Conservation (phyloP, 1,284 basidiomycete species). For the Malassezia dermatis region DNA sequence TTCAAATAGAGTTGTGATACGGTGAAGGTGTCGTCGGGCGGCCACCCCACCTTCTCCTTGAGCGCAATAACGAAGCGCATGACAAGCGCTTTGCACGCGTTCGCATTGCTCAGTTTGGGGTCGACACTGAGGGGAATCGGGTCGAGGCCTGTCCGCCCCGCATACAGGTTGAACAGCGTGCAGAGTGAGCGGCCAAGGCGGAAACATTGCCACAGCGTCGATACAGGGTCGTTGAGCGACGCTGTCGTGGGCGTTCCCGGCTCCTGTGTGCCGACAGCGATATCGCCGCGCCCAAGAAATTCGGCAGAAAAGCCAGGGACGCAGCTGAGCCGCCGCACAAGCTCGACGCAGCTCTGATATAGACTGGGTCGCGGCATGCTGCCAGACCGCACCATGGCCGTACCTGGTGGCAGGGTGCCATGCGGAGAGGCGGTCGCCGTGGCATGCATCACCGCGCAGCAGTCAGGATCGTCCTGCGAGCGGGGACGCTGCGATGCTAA, state of each 20-base stretch:
- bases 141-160: constrained; percentile 56
- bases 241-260: constrained; percentile 7
- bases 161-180: constrained; percentile 70
- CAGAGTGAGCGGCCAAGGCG: constrained; percentile 84
- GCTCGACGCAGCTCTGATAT: constrained; percentile 49
- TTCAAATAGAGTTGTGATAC: constrained; percentile 70
- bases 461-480: background rate
- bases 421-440: background rate
- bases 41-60: constrained; percentile 52
- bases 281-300: constrained; percentile 22
- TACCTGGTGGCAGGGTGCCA: background rate
- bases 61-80: constrained; percentile 54
- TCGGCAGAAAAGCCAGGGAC: constrained; percentile 47
- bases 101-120: constrained; percentile 57
- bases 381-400: background rate
- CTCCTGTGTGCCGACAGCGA: background rate
- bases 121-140: constrained; percentile 54
- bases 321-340: constrained; percentile 48
- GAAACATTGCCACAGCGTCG: constrained; percentile 86
- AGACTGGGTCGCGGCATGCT: constrained; percentile 23
- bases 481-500: background rate
- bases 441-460: background rate
- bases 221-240: constrained; percentile 55
- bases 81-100: constrained; percentile 58
- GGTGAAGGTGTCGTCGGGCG: constrained; percentile 52